Conservation (phyloP, 2,329 filamentous ascomycete species). For the Orbilia oligospora region DNA sequence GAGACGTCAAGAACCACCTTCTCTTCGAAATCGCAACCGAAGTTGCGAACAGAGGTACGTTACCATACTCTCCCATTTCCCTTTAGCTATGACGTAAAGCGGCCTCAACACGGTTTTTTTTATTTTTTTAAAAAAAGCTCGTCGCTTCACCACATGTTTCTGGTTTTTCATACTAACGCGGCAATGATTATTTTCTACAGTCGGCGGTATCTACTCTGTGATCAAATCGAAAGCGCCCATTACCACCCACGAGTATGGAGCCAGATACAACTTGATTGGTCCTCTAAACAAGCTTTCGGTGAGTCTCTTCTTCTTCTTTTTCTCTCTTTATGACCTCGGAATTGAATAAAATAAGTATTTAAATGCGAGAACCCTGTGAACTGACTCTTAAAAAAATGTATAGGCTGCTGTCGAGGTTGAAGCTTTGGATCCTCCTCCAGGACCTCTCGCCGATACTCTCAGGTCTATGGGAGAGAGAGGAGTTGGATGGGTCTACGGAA, state of each 20-base stretch:
- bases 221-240: conserved; percentile 99
- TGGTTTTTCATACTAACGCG: conserved; percentile 55
- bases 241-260: conserved; percentile 98
- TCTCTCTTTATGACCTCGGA: background rate
- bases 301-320: too few relatives aligned
- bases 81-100: conserved; percentile 48
- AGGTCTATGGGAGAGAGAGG: conserved; percentile 93
- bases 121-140: too few relatives aligned
- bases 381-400: background rate
- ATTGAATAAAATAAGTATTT: background rate
- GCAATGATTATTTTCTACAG: conserved; percentile 69
- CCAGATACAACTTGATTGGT: conserved; percentile 93
- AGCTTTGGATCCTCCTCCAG: conserved; percentile 85
- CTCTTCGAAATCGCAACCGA: conserved; percentile 98
- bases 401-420: conserved; percentile 98
- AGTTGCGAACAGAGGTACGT: conserved; percentile 90
- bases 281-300: conserved; percentile 93
- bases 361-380: background rate
- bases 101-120: conserved; percentile 50
- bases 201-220: conserved; percentile 98
- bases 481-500: conserved; percentile 89
- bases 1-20: conserved; percentile 93
- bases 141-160: conserved; percentile 39
- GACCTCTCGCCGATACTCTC: conserved; percentile 84
- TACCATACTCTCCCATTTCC: background rate